Evolutionary conservation across 345 rosid species (phyloP).

Genomic region (Syzygium oleosum): DNA sequence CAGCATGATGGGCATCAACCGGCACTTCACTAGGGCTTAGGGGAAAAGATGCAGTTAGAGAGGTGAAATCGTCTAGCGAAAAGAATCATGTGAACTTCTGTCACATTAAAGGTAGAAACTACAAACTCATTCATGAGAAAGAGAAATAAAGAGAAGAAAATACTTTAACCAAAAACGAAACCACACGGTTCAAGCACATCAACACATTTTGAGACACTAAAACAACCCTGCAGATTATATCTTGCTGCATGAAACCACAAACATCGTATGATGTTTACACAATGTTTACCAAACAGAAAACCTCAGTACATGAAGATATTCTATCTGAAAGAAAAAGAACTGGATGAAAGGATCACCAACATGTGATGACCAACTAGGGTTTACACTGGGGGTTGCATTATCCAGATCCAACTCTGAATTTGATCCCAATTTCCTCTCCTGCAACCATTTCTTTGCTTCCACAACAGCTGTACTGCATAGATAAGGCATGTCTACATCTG

Average conservation of each 20-base stretch:
- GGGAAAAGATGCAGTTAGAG: neutral
- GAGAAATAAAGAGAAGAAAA: neutral
- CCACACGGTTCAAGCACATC: neutral
- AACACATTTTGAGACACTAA: neutral
- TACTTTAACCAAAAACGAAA: neutral
- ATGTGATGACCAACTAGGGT: constrained; percentile 19
- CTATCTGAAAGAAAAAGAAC: neutral
- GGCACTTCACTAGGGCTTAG: neutral
- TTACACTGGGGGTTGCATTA: constrained; percentile 20
- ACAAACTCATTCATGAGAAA: neutral
- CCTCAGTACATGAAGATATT: neutral
- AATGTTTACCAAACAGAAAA: neutral
- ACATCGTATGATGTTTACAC: neutral
- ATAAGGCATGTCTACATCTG: constrained; percentile 45
- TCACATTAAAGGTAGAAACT: neutral
- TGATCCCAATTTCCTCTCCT: constrained; percentile 65
- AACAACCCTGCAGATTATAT: neutral
- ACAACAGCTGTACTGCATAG: constrained; percentile 36
- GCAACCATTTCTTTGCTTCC: constrained; percentile 81
- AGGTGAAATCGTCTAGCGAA: neutral
- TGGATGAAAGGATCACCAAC: constrained; percentile 21
- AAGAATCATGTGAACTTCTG: neutral
- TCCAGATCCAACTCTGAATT: constrained; percentile 41
- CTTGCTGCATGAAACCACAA: neutral
- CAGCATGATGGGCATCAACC: neutral